Percentiles rank a stretch among this genome's conserved stretches.
These are phyloP conservation scores for Anisodus acutangulus DNA, from an alignment of 257 asterid genomes.

Conservation along the genomic window DNA sequence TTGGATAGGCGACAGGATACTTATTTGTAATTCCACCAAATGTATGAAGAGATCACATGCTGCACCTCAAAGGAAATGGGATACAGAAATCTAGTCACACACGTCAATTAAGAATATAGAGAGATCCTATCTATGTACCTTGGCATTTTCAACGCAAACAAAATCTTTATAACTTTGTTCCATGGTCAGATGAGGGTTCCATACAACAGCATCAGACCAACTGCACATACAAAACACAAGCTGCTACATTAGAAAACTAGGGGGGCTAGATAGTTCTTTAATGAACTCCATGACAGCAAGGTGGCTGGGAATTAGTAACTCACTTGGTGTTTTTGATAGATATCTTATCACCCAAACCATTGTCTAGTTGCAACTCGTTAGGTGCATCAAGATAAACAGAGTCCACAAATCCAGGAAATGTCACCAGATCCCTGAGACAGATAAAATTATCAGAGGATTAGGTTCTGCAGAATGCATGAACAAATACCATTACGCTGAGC, in stretches of 20 bases:
- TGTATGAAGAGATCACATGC: slow-evolving; percentile 12
- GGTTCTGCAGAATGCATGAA: slow-evolving; percentile 20
- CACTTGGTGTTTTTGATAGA: slow-evolving; percentile 84
- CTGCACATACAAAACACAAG: slow-evolving; percentile 41
- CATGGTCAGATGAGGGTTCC: slow-evolving; percentile 96
- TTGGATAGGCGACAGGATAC: neutral
- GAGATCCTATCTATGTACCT: slow-evolving; percentile 49
- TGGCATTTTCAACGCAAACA: slow-evolving; percentile 96
- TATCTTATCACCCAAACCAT: slow-evolving; percentile 79
- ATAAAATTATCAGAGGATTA: slow-evolving; percentile 30
- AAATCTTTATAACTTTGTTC: slow-evolving; percentile 87
- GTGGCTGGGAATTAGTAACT: slow-evolving; percentile 29
- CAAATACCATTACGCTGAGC: neutral
- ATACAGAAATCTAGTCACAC: neutral
- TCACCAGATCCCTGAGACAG: slow-evolving; percentile 67
- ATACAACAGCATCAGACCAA: slow-evolving; percentile 93
- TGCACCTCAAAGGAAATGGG: neutral
- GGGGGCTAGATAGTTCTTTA: neutral
- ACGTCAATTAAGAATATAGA: neutral
- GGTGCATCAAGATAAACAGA: slow-evolving; percentile 94
- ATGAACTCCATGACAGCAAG: neutral
- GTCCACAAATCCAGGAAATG: slow-evolving; percentile 98
- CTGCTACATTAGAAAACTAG: neutral
- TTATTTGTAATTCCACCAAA: neutral
- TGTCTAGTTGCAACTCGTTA: slow-evolving; percentile 67